Evolutionary conservation across 495 filamentous ascomycete genomes (phyloP).

Genomic region (Chaetomium fimeti): DNA sequence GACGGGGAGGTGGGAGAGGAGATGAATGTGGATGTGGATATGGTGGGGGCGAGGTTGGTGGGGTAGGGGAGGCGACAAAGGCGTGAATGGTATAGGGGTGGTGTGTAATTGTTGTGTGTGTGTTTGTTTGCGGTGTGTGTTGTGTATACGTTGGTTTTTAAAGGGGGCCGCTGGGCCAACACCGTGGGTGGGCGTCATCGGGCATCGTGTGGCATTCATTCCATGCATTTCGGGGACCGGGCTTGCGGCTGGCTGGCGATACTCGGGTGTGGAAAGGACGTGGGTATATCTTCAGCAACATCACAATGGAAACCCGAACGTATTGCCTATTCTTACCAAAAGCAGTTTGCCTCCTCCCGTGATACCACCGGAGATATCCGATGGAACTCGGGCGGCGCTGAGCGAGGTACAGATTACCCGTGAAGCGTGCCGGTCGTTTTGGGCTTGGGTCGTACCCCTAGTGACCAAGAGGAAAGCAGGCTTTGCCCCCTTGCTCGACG

Average conservation of each 20-base stretch:
- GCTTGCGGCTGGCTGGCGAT: not conserved
- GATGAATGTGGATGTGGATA: not conserved
- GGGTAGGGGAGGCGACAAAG: not conserved
- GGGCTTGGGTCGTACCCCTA: no score
- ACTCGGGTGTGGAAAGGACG: not conserved
- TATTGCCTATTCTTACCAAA: not conserved
- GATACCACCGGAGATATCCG: not conserved
- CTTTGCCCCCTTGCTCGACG: no score
- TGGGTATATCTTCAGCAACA: not conserved
- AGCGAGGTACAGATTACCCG: no score
- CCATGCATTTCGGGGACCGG: not conserved
- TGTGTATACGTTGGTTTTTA: slow-evolving; percentile 1
- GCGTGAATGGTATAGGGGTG: not conserved
- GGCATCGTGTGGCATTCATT: slow-evolving; percentile 2
- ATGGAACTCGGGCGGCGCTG: no score
- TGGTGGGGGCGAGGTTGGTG: slow-evolving; percentile 16
- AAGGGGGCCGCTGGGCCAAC: not conserved
- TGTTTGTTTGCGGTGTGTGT: not conserved
- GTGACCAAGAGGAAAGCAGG: no score
- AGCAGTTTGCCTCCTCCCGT: not conserved
- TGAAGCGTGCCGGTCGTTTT: no score
- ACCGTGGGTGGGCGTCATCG: slow-evolving; percentile 3
- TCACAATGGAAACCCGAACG: not conserved
- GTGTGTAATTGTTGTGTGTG: not conserved
- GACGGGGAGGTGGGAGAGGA: slow-evolving; percentile 29